Percentiles rank a stretch among this genome's conserved stretches.
These are phyloP conservation scores for Pyrus communis DNA, from an alignment of 306 rosid genomes.

Conservation along the genomic window DNA sequence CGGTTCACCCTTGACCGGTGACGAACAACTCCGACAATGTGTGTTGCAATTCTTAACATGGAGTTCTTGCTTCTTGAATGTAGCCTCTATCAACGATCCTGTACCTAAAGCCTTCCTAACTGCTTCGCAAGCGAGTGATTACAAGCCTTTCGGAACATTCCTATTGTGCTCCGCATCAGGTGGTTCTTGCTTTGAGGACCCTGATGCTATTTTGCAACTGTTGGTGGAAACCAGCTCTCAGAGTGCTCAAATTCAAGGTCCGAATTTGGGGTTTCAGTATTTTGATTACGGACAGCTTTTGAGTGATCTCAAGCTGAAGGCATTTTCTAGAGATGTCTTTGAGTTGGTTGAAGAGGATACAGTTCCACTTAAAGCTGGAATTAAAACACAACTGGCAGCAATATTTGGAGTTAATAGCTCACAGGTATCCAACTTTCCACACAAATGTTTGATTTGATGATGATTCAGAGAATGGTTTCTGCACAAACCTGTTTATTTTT, in stretches of 20 bases:
- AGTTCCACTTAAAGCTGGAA: slow-evolving; percentile 23
- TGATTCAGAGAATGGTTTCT: background rate
- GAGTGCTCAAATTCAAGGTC: background rate
- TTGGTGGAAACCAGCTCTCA: slow-evolving; percentile 9
- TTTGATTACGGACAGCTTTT: slow-evolving; percentile 32
- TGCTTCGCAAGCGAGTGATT: no score
- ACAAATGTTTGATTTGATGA: background rate
- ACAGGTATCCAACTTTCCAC: slow-evolving; percentile 27
- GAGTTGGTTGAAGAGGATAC: background rate
- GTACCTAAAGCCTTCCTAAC: slow-evolving; percentile 18
- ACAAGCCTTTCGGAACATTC: slow-evolving; percentile 60
- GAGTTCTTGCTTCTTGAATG: slow-evolving; percentile 65
- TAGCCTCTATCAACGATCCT: slow-evolving; percentile 42
- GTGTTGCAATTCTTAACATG: slow-evolving; percentile 36
- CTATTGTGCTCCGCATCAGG: slow-evolving; percentile 37
- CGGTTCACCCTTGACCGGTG: slow-evolving; percentile 63
- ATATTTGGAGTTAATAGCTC: slow-evolving; percentile 19
- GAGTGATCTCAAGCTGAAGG: slow-evolving; percentile 12
- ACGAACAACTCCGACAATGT: slow-evolving; percentile 29
- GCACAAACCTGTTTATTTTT: background rate
- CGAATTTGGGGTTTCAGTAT: background rate
- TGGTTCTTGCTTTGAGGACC: slow-evolving; percentile 43
- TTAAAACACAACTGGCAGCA: slow-evolving; percentile 29
- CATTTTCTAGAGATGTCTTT: slow-evolving; percentile 7
- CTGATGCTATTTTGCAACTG: slow-evolving; percentile 24